Conservation (phyloP, 768 basidiomycete species). For the Pseudohyphozyma bogoriensis region DNA sequence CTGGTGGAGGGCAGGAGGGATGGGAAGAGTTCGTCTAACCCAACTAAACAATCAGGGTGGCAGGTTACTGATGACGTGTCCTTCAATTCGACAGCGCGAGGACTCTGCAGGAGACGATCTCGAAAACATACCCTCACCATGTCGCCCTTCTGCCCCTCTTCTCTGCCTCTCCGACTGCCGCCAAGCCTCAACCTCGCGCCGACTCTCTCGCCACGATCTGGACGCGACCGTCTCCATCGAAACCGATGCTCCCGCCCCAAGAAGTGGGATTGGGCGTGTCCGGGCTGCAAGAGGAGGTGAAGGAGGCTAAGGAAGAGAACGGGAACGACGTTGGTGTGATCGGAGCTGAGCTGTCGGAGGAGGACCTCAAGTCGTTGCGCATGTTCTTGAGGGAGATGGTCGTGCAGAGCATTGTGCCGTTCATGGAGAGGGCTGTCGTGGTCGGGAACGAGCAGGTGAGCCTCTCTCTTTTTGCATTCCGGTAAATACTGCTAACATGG, state of each 20-base stretch:
- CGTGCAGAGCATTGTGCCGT: conserved; percentile 79
- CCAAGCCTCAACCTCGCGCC: background rate
- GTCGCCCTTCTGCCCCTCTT: conserved; percentile 15
- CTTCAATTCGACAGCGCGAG: background rate
- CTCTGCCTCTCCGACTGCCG: background rate
- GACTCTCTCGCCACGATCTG: background rate
- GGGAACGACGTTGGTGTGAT: background rate
- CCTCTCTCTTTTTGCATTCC: conserved; percentile 8
- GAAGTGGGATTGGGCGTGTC: background rate
- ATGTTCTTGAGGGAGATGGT: conserved; percentile 79
- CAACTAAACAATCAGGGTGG: background rate
- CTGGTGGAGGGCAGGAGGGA: background rate
- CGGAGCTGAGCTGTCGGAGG: conserved; percentile 20
- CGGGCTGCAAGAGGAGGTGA: no score
- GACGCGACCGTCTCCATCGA: accelerated
- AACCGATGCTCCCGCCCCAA: no score
- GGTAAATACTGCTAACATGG: no score
- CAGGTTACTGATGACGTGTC: background rate
- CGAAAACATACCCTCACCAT: conserved; percentile 24
- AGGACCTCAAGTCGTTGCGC: conserved; percentile 63
- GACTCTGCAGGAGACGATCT: conserved; percentile 20
- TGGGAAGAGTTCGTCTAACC: conserved; percentile 10
- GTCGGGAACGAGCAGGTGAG: conserved; percentile 84
- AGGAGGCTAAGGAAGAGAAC: background rate
- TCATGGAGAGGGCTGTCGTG: conserved; percentile 89